Evolutionary conservation across 1,284 basidiomycete genomes (phyloP).

Genomic region (Naganishia cerealis): DNA sequence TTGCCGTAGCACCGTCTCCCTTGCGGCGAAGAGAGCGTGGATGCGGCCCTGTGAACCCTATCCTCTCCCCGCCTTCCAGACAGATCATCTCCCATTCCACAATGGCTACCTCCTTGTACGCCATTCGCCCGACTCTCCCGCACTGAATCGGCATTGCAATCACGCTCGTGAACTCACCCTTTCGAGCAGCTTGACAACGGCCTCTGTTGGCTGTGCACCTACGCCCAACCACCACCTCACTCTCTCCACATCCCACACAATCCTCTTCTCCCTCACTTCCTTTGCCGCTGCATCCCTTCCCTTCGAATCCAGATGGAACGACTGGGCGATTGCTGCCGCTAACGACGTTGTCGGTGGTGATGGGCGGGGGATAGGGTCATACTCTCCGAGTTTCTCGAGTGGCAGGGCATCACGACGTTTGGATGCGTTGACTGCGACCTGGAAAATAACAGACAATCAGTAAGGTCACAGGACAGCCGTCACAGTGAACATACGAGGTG

Average conservation of each 20-base stretch:
- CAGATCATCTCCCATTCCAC: too few relatives aligned
- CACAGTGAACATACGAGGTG: constrained; percentile 60
- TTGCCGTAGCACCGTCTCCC: too few relatives aligned
- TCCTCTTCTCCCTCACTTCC: constrained; percentile 61
- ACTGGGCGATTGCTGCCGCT: constrained; percentile 34
- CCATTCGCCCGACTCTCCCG: neutral
- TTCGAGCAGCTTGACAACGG: constrained; percentile 74
- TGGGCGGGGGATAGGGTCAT: constrained; percentile 65
- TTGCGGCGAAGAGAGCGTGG: too few relatives aligned
- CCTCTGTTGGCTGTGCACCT: constrained; percentile 78
- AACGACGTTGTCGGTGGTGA: constrained; percentile 38
- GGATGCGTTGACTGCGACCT: constrained; percentile 74
- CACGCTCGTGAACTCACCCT: constrained; percentile 61
- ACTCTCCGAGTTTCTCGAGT: constrained; percentile 83
- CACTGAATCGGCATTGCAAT: neutral
- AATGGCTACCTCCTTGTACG: neutral
- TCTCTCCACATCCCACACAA: constrained; percentile 86
- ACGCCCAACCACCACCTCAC: constrained; percentile 85
- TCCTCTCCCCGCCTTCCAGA: too few relatives aligned
- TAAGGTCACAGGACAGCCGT: neutral
- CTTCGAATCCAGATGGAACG: constrained; percentile 19
- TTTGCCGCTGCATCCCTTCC: constrained; percentile 23
- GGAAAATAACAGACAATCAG: neutral
- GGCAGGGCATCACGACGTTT: constrained; percentile 82
- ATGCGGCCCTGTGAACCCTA: too few relatives aligned